Base-by-base conservation (phyloP, 1,139 yeast species). In the Blastobotrys petasosporus region DNA sequence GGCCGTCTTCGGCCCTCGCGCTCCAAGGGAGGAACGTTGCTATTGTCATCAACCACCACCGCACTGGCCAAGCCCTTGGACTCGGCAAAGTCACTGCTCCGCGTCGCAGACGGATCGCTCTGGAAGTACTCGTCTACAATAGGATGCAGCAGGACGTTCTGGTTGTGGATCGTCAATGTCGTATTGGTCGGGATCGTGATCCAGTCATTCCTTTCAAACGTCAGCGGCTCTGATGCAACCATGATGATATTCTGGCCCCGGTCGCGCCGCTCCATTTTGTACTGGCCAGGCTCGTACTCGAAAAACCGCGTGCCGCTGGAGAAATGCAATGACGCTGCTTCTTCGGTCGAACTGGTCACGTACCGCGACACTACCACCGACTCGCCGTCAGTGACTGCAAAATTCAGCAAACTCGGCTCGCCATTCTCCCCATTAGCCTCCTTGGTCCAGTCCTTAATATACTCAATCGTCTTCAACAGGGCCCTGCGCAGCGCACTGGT, bases 201-300 rank as follows among this genome's bases (percentile, higher is more conserved):
- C 98, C 98, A 92, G 67, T 92, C 98, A 35, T 92, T 92, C 48
- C 98, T 71, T 68, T 92, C 97, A 65, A 92, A 92, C 0, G 98
- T 92, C 49, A 92, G 72, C 0, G 98, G 98, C 61, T 92, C 98
- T 32, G 95, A 83, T 1, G 98, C 96, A 38, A 92, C 87, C 80
- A 92, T 85, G n/a, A 92, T 83, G 32, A 92, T 92, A 64, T 87
- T 92, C 63, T 90, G 97, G 7, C 94, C 85, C 44, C 97, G 74
- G 64, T 90, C 95, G 50, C 86, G 72, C 44, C 98, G 74, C 65
- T 92, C 97, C 97, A 92, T 88, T 57, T 86, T 78, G 69, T 87
- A 92, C 57, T 87, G 84, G 31, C 72, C 73, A 0, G 95, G 96
- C 50, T 80, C 85, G 59, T 85, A 83, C 65, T 90, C 98, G 45